Evolutionary conservation across 495 filamentous ascomycete genomes (phyloP), one percentile per base, ranked within the genome.

Genomic region (Polyplosphaeria fusca): DNA sequence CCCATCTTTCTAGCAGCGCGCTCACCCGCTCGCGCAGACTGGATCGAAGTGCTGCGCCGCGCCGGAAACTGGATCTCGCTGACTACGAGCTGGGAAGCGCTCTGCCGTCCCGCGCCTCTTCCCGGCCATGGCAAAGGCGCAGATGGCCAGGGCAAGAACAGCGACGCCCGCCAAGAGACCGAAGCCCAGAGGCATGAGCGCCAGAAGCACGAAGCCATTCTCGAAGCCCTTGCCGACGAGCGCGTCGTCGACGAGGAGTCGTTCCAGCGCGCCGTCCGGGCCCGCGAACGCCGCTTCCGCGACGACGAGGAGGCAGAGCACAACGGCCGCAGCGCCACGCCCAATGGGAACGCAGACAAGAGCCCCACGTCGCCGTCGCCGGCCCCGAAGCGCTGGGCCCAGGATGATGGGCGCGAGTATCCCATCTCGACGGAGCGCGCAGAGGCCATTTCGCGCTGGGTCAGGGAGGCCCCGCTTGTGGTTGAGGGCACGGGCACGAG

Each of bases 1-100:
- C 87, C 88, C 0, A 80, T 89, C 47, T 89, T 91, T 64, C 82
- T 88, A 47, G 80, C 85, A 5, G 82, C 85, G 22, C 77, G 87
- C 25, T 86, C 80, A 3, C 86, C 86, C 1, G 82, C 83, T 4
- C 80, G 87, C 25, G 80, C 85, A 5, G 87, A 91, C 68, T 91
- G 87, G 87, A 80, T 86, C 40, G 87, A 91, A 69, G 76, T 89
- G 2, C 68, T 91, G 2, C 82, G 84, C 5, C 76, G 77, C 39
- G 74, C 77, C 0, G 75, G 76, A 25, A 87, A 88, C 58, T 87
- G 82, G 81, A 77, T 88, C 43, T 76, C 79, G 11, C 73, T 91
- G 3, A 61, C 68, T 9, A 73, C 75, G 2, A 75, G 74, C 19
- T 91, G 87, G 87, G 86, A 91, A 46, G 71, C 73, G 0, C 79